Base-by-base conservation (phyloP, 352 stramenopile species). In the Aphanomyces astaci region DNA sequence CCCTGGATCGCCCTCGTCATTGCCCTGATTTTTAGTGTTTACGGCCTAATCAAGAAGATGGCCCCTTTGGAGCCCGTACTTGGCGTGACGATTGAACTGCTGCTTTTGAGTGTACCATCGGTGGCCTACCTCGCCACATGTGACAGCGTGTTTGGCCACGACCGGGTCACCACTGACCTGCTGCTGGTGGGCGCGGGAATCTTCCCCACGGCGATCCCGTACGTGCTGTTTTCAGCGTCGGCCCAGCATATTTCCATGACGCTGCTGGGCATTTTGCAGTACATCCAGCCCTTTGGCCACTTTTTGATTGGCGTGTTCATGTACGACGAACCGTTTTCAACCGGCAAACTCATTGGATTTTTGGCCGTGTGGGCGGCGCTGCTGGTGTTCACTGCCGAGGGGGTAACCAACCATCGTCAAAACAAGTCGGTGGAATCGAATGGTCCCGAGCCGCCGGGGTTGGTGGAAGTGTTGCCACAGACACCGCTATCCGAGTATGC, bases 301-400 rank as follows among this genome's bases (percentile, higher is more conserved):
- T 59, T 52, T n/a, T 32, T 59, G n/a, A 52, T 68, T 13, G 62
- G 62, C 25, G 62, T 68, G 19, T 68, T 59, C 51, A 59, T 68
- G 40, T 68, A 68, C 51, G 22, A 68, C 40, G 62, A 68, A 68
- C 28, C 49, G 10, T 68, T 68, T 45, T 32, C 40, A 5, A 46
- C 51, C 7, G 28, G 24, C 39, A 68, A 68, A 27, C 43, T 68
- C 27, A 32, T 52, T 27, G 62, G 62, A 10, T 68, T 68, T 60
- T 11, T 57, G 0, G 30, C 25, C 17, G 62, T 68, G 22, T 68
- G 62, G 62, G 33, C 55, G 11, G 49, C 62, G 13, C 62, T 68
- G 22, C 43, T 56, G 11, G 45, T 68, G 22, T 68, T 68, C 24
- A 68, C 62, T 0, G n/a, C 59, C 7, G 62, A 68, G 17, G 43